phyloP scores from a whole-genome alignment of 805 yeast species.

The Vanderwaltozyma yarrowii region DNA sequence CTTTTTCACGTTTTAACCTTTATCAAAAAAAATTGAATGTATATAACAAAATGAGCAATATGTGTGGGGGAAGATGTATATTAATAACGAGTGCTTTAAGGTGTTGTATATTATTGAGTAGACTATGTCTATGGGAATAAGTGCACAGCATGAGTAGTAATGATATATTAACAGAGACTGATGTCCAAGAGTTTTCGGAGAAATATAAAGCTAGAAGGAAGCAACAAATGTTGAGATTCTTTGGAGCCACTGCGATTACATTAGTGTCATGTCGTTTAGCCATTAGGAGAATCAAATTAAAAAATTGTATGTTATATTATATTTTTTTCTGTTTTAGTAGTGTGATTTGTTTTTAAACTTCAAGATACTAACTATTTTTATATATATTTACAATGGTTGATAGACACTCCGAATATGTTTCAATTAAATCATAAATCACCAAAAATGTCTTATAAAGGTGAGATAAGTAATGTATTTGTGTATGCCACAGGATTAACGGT shows the following conservation, averaged over 20 bases:
- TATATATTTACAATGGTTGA: neutral
- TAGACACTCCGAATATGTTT: conserved; percentile 58
- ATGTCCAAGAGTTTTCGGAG: conserved; percentile 1
- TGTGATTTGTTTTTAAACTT: too few relatives aligned
- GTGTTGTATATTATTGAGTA: too few relatives aligned
- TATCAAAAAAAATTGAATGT: too few relatives aligned
- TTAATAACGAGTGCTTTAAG: too few relatives aligned
- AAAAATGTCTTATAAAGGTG: conserved; percentile 65
- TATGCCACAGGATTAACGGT: conserved; percentile 71
- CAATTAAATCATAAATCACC: conserved; percentile 61
- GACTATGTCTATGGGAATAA: too few relatives aligned
- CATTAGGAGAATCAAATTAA: conserved; percentile 57
- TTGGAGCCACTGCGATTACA: conserved; percentile 63
- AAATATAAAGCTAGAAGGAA: conserved; percentile 54
- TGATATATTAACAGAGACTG: neutral
- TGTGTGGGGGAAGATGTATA: too few relatives aligned
- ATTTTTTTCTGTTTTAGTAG: neutral
- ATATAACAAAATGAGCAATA: too few relatives aligned
- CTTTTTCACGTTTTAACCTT: too few relatives aligned
- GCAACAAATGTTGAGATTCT: conserved; percentile 61
- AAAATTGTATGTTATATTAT: conserved; percentile 40
- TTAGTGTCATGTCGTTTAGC: conserved; percentile 65
- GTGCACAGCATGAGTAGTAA: too few relatives aligned
- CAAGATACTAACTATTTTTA: neutral
- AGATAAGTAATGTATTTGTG: conserved; percentile 77